These are phyloP conservation scores for Nicotiana otophora DNA, from an alignment of 257 asterid species.

Conservation along the genomic window DNA sequence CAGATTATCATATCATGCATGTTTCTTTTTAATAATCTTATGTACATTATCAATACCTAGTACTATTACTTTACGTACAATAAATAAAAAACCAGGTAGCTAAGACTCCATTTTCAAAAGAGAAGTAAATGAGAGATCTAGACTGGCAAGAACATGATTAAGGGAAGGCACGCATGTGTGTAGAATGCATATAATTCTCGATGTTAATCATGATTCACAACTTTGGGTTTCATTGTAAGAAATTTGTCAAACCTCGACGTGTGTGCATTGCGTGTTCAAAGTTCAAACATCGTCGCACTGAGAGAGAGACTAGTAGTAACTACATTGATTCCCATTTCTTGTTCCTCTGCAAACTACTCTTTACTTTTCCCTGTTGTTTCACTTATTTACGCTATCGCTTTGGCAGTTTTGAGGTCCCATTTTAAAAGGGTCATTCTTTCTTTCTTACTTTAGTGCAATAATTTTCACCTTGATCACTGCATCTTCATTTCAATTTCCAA, in stretches of 20 bases:
- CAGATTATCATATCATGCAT: no score
- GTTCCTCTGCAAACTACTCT: background rate
- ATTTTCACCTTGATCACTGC: background rate
- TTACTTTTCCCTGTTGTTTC: conserved; percentile 6
- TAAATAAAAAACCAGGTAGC: no score
- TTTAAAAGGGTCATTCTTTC: background rate
- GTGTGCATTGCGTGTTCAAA: conserved; percentile 11
- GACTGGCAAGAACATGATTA: no score
- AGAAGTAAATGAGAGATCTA: no score
- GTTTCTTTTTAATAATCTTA: no score
- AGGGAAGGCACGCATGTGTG: no score
- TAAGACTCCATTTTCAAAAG: no score
- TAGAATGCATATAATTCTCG: no score
- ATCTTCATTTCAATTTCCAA: conserved; percentile 21
- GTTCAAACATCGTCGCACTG: background rate
- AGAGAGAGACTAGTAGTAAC: background rate
- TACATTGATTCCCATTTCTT: conserved; percentile 10
- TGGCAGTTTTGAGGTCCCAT: background rate
- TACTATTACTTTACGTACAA: no score
- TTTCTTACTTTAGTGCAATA: background rate
- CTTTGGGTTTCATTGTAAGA: no score
- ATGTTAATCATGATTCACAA: no score
- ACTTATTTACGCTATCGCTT: conserved; percentile 10
- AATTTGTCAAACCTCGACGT: background rate
- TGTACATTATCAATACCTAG: no score